phyloP scores from a whole-genome alignment of 23 red algal species.

The Chondrus crispus region DNA sequence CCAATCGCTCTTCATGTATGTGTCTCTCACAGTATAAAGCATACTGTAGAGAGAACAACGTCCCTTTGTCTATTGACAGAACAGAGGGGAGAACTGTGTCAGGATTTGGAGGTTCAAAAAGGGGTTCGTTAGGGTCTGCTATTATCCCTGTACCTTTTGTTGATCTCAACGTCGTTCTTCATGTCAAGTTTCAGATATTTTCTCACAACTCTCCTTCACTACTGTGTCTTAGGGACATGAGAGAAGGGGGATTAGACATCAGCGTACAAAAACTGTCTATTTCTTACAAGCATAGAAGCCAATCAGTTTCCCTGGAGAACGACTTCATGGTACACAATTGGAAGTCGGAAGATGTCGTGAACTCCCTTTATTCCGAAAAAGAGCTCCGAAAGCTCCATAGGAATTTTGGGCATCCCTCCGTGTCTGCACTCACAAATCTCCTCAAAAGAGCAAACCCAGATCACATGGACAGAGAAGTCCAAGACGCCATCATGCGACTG shows the following conservation, averaged over 20 bases:
- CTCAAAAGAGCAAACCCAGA: slow-evolving; percentile 4
- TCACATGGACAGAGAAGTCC: background rate
- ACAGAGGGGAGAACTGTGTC: background rate
- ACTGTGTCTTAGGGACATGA: slow-evolving; percentile 43
- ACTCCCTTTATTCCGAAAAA: slow-evolving; percentile 5
- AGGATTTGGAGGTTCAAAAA: slow-evolving; percentile 48
- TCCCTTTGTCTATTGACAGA: slow-evolving; percentile 19
- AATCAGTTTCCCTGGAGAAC: background rate
- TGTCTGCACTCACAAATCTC: background rate
- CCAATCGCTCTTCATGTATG: background rate
- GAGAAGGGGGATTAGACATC: slow-evolving; percentile 14
- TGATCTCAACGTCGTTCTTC: background rate
- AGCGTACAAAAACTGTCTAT: slow-evolving; percentile 8
- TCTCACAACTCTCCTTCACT: background rate
- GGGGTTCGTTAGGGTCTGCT: background rate
- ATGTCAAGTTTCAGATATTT: slow-evolving; percentile 34
- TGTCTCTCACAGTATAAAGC: background rate
- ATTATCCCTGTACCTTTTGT: slow-evolving; percentile 15
- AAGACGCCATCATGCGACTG: background rate
- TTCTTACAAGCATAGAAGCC: background rate
- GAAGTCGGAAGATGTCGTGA: too few species aligned
- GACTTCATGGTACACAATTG: background rate
- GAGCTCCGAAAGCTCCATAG: slow-evolving; percentile 38
- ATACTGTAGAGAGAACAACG: background rate
- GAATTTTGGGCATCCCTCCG: slow-evolving; percentile 25